Base-by-base conservation (phyloP, 1,139 yeast species). In the Blastobotrys aristatus region DNA sequence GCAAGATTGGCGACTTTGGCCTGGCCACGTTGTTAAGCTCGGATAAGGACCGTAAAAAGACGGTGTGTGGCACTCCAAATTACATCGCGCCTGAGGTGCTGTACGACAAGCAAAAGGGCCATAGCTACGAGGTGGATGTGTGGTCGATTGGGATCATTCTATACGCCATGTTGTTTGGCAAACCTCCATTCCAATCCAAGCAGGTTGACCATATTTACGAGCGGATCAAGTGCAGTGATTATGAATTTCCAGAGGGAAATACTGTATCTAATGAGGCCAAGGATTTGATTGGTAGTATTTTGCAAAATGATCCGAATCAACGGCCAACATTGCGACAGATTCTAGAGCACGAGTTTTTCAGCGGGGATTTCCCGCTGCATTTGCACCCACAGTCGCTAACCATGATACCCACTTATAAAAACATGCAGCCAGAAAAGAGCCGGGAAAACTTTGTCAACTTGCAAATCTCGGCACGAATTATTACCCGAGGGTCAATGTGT, bases 11-110 rank as follows among this genome's bases (percentile, higher is more conserved):
- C 53, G 98, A 92, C 66, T 92, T 92, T 70, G 98, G 98, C 37
- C 76, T 92, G 54, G 98, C 98, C 11, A 89, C 97, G 1, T 84
- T 87, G 14, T 74, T 90, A 55, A 85, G 85, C 34, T 73, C 80
- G 29, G 73, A 75, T 33, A 77, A 76, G 51, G 86, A 87, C 47
- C 79, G 94, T 57, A 88, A 90, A 62, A 86, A 82, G 63, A 90
- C 98, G 44, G 87, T 92, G 49, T 92, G 98, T 68, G 98, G 98
- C 49, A 92, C 98, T 14, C 98, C 98, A 51, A 92, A 92, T 68
- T 92, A 92, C 65, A 92, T 92, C 64, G 97, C 97, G 0, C 98
- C 98, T 8, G 98, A 92, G 69, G 96, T 92, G 14, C 73, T 92
- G 55, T 86, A 89, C 43, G 96, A 96, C 24, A 87, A 88, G 61